Base-by-base conservation (phyloP, 768 basidiomycete genomes). In the Boletus rubroflammeus region DNA sequence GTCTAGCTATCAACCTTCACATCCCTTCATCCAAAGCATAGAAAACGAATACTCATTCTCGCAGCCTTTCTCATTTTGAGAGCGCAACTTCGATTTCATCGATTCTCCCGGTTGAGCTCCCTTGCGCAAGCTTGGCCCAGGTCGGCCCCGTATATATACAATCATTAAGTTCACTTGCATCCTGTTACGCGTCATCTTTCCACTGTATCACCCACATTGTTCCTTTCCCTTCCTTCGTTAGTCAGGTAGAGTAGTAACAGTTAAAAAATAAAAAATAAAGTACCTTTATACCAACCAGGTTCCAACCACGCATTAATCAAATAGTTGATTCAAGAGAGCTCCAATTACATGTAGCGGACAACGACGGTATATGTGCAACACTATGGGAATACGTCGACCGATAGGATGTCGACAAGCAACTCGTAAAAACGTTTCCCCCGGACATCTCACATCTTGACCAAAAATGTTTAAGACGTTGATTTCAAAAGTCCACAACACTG, bases 1-100 rank as follows among this genome's bases (percentile, higher is more conserved):
- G 15, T 52, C 35, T 53, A 93, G 91, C 91, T 21, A 93, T 93
- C 67, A 93, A 93, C 66, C 81, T 92, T 56, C 88, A 93, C 65
- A 92, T 93, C 57, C 90, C 90, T 55, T 81, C 86, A 56, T 88
- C 87, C 61, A 90, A 90, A 76, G 74, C 82, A 65, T 88, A 80
- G 78, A 74, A 54, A 62, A 53, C 35, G 25, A 45, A 52, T 55
- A 51, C 35, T 54, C 54, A 41, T 49, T 54, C 38, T 57, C 31
- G 19, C 36, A 42, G 41, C 34, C 40, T 43, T 40, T 56, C 36
- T 53, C 53, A 40, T 54, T 19, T 40, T 25, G 54, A 50, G 54
- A 50, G 40, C 29, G 41, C 55, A 42, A 49, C 44, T 47, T 47
- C 21, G 47, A 44, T 41, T 35, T 21, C 50, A 48, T 56, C 15